These are phyloP conservation scores for Pythium scleroteichum DNA, from an alignment of 352 stramenopile species.

Conservation along the genomic window DNA sequence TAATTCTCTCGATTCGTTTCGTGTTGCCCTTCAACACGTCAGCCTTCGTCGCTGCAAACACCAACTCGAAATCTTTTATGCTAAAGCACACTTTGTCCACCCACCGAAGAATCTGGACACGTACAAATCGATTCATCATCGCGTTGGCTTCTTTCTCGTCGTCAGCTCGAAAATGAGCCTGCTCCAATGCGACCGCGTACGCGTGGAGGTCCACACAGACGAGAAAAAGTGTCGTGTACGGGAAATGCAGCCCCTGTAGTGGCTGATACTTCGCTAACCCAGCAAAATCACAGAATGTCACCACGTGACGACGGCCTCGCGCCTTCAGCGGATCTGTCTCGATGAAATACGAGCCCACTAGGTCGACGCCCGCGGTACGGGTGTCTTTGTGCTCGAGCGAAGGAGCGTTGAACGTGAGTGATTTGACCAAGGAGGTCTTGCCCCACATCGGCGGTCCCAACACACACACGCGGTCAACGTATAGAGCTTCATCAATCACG, in stretches of 20 bases:
- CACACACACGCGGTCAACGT: background rate
- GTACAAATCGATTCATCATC: conserved; percentile 7
- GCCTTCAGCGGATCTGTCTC: background rate
- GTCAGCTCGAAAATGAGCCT: background rate
- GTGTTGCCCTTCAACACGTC: background rate
- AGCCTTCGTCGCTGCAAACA: conserved; percentile 5
- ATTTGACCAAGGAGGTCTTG: conserved; percentile 5
- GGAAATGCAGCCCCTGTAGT: background rate
- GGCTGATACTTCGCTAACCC: conserved; percentile 1
- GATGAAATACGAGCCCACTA: conserved; percentile 1
- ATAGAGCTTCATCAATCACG: background rate
- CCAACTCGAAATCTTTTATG: background rate
- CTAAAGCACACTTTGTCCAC: conserved; percentile 4
- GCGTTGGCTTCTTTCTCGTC: background rate
- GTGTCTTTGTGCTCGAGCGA: background rate
- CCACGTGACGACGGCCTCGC: background rate
- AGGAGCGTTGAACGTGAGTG: background rate
- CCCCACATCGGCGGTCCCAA: background rate
- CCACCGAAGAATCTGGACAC: background rate
- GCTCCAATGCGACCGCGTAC: conserved; percentile 1
- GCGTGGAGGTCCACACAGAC: conserved; percentile 4
- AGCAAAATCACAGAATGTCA: conserved; percentile 8
- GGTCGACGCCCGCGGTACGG: background rate
- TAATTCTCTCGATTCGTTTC: background rate
- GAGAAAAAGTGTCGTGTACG: background rate